These are phyloP conservation scores for Fusarium continuum DNA, from an alignment of 2,329 filamentous ascomycete species.

Conservation along the genomic window DNA sequence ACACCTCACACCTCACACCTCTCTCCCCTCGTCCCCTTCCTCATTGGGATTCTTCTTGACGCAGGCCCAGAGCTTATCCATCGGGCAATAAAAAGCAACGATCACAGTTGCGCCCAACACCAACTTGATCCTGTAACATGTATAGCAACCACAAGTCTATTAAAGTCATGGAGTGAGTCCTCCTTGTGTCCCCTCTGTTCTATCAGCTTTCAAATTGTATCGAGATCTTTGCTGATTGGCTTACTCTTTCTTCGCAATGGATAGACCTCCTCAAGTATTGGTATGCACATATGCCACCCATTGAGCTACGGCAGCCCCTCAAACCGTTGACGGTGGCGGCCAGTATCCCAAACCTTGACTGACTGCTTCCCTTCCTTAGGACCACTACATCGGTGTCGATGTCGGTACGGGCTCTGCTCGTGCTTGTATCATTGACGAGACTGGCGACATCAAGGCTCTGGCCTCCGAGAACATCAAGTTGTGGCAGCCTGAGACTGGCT, in stretches of 20 bases:
- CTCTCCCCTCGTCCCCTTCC: conserved; percentile 33
- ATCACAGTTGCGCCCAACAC: conserved; percentile 14
- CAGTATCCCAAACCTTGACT: conserved; percentile 14
- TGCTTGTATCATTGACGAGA: conserved; percentile 92
- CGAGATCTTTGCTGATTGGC: conserved; percentile 12
- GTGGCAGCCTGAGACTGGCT: conserved; percentile 80
- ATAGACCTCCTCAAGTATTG: conserved; percentile 48
- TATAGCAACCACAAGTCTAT: conserved; percentile 52
- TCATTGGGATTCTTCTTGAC: conserved; percentile 33
- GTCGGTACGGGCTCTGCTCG: conserved; percentile 95
- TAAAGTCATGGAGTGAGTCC: conserved; percentile 51
- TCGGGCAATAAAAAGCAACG: conserved; percentile 31
- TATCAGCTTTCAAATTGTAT: conserved; percentile 6
- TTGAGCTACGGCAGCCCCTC: neutral
- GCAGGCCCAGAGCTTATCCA: conserved; percentile 25
- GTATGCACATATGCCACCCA: conserved; percentile 45
- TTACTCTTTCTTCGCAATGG: conserved; percentile 37
- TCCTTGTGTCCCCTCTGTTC: conserved; percentile 1
- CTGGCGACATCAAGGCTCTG: conserved; percentile 84
- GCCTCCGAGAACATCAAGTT: conserved; percentile 80
- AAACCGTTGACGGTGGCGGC: conserved; percentile 10
- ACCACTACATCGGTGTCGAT: conserved; percentile 85
- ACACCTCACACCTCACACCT: conserved; percentile 9
- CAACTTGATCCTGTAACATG: conserved; percentile 39
- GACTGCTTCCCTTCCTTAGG: conserved; percentile 47